Evolutionary conservation across 2,329 filamentous ascomycete genomes (phyloP), one percentile per base, ranked within the genome.

Genomic region (Neopestalotiopsis rosae): DNA sequence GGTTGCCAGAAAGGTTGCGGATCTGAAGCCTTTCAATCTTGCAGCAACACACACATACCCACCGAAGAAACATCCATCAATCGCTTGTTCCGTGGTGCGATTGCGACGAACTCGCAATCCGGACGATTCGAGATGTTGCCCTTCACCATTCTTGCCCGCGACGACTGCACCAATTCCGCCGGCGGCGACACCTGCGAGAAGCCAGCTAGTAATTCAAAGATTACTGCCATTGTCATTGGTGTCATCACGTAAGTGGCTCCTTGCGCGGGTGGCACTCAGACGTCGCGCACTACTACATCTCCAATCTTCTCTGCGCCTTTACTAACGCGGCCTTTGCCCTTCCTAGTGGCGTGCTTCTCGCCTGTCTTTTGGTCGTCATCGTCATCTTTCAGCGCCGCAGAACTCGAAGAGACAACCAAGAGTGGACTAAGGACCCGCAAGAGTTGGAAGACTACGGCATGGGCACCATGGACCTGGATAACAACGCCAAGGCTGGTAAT

Each of bases 351-450:
- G 38, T 63, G 13, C 20, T 67, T 5, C 38, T 67, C 10, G n/a
- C 52, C 58, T 42, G n/a, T 40, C 66, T 67, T 6, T 13, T 62
- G 24, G n/a, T 40, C 30, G 42, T 57, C 24, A 28, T 67, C 40
- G 24, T 38, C 24, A 57, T 62, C 6, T 56, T 67, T 40, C 66
- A 67, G 28, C 40, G 28, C 38, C 17, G 59, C 14, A 62, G 66
- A 62, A 49, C 17, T n/a, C 42, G 30, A 12, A 40, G 66, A 49
- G 66, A 67, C 59, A 63, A 61, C 10, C 57, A 38, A n/a, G 66
- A 67, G 56, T 67, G 66, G 66, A 62, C 66, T 56, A 67, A 67
- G 66, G 58, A 67, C 32, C 66, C 66, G 20, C 66, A 67, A 63
- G 66, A 67, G 59, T 45, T 67, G 57, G 66, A 67, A 38, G 65